Evolutionary conservation across 164 flowering plant genomes (phyloP), one percentile per base, ranked within the genome.

Genomic region (Saururus chinensis): DNA sequence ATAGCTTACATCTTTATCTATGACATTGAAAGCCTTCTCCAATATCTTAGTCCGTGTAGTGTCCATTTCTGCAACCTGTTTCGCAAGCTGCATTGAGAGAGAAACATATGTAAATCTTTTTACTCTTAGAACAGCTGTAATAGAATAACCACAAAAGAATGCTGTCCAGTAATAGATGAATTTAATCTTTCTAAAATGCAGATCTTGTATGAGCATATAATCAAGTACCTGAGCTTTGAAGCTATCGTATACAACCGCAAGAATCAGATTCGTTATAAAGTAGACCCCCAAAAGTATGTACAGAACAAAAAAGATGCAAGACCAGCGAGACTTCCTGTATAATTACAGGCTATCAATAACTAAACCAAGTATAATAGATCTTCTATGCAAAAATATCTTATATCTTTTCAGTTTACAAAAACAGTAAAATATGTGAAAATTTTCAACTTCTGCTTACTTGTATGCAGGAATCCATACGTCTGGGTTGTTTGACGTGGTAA

Each of bases 391-490:
- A 53, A 9, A 53, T n/a, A 53, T 4, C 11, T 9, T 1, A 12
- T 30, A 6, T 57, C 19, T 22, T 5, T 24, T 9, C 40, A 25
- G 19, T 30, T 57, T 57, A 25, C 4, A 57, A 19, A 57, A 19
- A 35, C 0, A 19, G 6, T 0, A 0, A 57, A 26, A 57, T 17
- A 19, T 17, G 60, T n/a, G n/a, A n/a, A n/a, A n/a, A n/a, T n/a
- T n/a, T n/a, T n/a, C n/a, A 26, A 57, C 10, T 57, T 23, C 16
- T 11, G 69, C 92, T 83, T 81, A 92, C 98, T 89, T 93, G 86
- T 89, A 93, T 51, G 96, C 97, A 58, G 96, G 97, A 75, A 92
- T 84, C 98, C 98, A 92, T 21, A 84, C 96, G 82, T 92, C 93
- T 26, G 98, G 98, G 68, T 88, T 89, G 84, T 92, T 92, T 71